These are phyloP conservation scores for Pseudomonodictys pantanalensis DNA, from an alignment of 495 filamentous ascomycete genomes.

Conservation along the genomic window DNA sequence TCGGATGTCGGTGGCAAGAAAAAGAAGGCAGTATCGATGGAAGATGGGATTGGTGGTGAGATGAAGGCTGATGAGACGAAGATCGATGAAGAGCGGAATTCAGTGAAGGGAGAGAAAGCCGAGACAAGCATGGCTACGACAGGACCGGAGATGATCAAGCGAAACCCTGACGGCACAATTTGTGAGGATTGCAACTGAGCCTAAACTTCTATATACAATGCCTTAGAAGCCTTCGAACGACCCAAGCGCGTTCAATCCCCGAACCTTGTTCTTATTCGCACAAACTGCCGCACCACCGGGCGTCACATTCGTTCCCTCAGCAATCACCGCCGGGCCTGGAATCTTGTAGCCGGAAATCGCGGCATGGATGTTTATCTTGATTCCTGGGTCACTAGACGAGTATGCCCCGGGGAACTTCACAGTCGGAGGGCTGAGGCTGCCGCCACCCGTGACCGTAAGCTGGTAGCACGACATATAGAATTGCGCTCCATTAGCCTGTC, in stretches of 20 bases:
- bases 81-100: background rate
- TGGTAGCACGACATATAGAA: slow-evolving; percentile 58
- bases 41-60: background rate
- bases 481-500: slow-evolving; percentile 46
- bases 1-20: slow-evolving; percentile 38
- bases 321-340: slow-evolving; percentile 37
- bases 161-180: slow-evolving; percentile 26
- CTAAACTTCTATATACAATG: too few relatives aligned
- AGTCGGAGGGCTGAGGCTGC: slow-evolving; percentile 46
- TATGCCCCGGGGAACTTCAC: slow-evolving; percentile 55
- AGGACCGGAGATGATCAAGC: background rate
- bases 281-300: slow-evolving; percentile 5
- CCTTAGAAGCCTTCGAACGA: too few relatives aligned
- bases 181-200: slow-evolving; percentile 27
- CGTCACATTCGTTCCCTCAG: slow-evolving; percentile 10
- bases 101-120: background rate
- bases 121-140: background rate
- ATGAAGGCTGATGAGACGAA: background rate
- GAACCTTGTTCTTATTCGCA: slow-evolving; percentile 18
- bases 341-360: slow-evolving; percentile 44
- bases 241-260: slow-evolving; percentile 13
- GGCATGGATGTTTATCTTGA: slow-evolving; percentile 48
- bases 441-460: slow-evolving; percentile 56
- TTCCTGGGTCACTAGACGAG: slow-evolving; percentile 46
- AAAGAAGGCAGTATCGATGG: slow-evolving; percentile 6